Evolutionary conservation across 331 rosid genomes (phyloP).

Genomic region (Spiraea crenata): DNA sequence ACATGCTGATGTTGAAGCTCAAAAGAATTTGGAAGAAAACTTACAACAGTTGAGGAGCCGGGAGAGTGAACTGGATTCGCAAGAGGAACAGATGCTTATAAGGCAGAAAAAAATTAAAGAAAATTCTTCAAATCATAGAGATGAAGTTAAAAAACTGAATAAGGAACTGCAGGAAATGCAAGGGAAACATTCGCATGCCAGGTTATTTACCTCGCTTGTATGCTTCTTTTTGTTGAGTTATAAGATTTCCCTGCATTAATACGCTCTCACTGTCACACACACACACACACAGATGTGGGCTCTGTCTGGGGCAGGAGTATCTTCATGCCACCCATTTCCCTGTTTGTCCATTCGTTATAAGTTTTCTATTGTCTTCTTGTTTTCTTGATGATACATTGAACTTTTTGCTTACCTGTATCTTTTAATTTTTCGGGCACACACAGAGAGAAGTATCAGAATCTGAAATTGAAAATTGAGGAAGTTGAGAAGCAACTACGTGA

Average conservation of each 20-base stretch:
- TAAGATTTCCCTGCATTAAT: background rate
- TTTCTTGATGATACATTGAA: background rate
- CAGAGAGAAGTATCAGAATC: conserved; percentile 75
- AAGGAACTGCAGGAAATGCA: conserved; percentile 64
- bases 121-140: conserved; percentile 53
- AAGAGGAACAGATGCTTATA: conserved; percentile 70
- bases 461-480: conserved; percentile 76
- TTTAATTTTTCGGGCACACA: conserved; percentile 17
- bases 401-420: background rate
- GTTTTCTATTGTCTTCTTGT: background rate
- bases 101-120: conserved; percentile 69
- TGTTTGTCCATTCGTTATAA: background rate
- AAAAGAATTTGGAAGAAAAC: conserved; percentile 90
- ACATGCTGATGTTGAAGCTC: conserved; percentile 90
- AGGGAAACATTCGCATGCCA: conserved; percentile 71
- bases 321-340: conserved; percentile 1
- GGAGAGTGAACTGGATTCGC: conserved; percentile 64
- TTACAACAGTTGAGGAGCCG: conserved; percentile 79
- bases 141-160: conserved; percentile 49
- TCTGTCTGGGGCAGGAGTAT: conserved; percentile 7
- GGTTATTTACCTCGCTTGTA: conserved; percentile 35
- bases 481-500: conserved; percentile 87
- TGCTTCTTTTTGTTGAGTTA: conserved; percentile 15
- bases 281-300: background rate
- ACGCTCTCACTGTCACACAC: background rate